These are phyloP conservation scores for Cyclaneusma minus DNA, from an alignment of 2,329 filamentous ascomycete species.

Conservation along the genomic window DNA sequence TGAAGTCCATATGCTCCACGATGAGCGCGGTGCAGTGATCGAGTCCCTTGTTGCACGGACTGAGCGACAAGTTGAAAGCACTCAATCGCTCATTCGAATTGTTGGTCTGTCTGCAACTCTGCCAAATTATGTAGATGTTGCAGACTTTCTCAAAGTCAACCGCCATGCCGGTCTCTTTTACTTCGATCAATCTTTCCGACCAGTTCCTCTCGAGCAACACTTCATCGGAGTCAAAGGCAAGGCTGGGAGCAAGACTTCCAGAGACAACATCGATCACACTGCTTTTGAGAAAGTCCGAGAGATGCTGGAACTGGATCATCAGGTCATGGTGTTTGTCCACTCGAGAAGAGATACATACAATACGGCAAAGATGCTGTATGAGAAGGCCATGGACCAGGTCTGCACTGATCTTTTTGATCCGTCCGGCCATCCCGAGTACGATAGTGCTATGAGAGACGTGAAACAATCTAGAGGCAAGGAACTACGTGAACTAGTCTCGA, in stretches of 20 bases:
- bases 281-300: conserved; percentile 90
- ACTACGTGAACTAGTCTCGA: conserved; percentile 73
- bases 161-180: conserved; percentile 87
- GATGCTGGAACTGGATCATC: conserved; percentile 84
- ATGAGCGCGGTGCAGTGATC: conserved; percentile 88
- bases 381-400: conserved; percentile 71
- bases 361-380: conserved; percentile 70
- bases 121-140: conserved; percentile 92
- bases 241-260: conserved; percentile 60
- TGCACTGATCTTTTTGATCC: conserved; percentile 76
- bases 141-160: conserved; percentile 94
- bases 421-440: conserved; percentile 60
- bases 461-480: conserved; percentile 75
- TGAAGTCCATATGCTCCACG: conserved; percentile 98
- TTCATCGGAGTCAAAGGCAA: conserved; percentile 96
- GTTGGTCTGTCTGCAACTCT: conserved; percentile 89
- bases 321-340: conserved; percentile 99
- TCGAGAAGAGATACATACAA: conserved; percentile 86
- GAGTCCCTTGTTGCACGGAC: conserved; percentile 93
- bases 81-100: conserved; percentile 91
- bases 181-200: conserved; percentile 89
- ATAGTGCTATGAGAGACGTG: conserved; percentile 67
- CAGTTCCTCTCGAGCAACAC: conserved; percentile 91
- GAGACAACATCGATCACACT: conserved; percentile 76
- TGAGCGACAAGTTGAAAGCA: conserved; percentile 92